phyloP scores from a whole-genome alignment of 2,329 filamentous ascomycete genomes.

The Penicillium sp. region DNA sequence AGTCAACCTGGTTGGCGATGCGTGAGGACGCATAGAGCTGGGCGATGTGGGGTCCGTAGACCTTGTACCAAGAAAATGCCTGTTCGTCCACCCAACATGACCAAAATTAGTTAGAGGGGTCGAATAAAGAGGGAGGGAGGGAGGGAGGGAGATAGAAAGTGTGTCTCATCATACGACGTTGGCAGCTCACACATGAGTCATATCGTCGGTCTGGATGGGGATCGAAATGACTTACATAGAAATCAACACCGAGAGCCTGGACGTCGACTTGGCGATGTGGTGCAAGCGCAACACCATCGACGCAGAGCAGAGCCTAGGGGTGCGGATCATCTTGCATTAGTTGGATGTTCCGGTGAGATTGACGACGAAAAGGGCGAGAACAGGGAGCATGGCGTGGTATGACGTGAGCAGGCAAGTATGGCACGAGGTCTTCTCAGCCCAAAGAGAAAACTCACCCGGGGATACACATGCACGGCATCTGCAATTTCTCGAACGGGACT shows the following conservation, averaged over 20 bases:
- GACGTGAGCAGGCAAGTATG: too few relatives aligned
- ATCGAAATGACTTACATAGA: slow-evolving; percentile 47
- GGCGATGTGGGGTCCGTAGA: slow-evolving; percentile 70
- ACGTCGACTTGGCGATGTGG: slow-evolving; percentile 68
- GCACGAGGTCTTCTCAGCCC: too few relatives aligned
- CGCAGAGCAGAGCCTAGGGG: slow-evolving; percentile 54
- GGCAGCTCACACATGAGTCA: not conserved
- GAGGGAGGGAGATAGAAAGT: not conserved
- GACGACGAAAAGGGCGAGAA: not conserved
- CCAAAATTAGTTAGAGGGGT: too few relatives aligned
- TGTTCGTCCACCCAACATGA: slow-evolving; percentile 1
- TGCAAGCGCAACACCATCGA: slow-evolving; percentile 72
- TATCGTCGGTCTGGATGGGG: not conserved
- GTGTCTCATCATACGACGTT: slow-evolving; percentile 1
- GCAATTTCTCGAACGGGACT: slow-evolving; percentile 41
- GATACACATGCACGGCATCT: slow-evolving; percentile 37
- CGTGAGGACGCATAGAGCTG: slow-evolving; percentile 59
- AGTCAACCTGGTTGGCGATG: slow-evolving; percentile 52
- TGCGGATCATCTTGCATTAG: not conserved
- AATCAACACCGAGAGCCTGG: slow-evolving; percentile 61
- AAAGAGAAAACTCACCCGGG: slow-evolving; percentile 27
- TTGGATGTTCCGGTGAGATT: not conserved
- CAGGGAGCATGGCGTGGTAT: not conserved
- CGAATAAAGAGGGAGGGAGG: too few relatives aligned
- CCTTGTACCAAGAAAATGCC: slow-evolving; percentile 75